Conservation (phyloP, 306 rosid genomes). For the Pyrus betulifolia region DNA sequence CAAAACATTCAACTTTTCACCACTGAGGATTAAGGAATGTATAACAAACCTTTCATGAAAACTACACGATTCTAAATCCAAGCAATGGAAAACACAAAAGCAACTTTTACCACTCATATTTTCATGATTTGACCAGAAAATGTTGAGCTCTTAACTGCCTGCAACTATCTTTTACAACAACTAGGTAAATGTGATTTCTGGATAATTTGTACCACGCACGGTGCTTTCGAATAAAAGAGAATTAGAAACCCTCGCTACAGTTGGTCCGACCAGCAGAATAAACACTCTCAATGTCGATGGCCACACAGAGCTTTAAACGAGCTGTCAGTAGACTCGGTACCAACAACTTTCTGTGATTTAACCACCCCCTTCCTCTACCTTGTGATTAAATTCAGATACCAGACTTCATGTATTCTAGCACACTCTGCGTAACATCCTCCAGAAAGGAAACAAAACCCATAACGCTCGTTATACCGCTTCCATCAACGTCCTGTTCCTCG, state of each 20-base stretch:
- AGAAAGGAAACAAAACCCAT: conserved; percentile 80
- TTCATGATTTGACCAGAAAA: not conserved
- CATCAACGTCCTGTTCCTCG: conserved; percentile 91
- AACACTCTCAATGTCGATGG: not conserved
- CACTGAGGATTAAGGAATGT: not conserved
- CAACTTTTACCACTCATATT: not conserved
- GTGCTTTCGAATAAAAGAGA: not conserved
- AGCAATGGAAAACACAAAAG: not conserved
- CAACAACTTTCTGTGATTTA: not conserved
- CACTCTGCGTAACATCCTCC: conserved; percentile 65
- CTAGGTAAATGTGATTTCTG: not conserved
- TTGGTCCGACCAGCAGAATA: not conserved
- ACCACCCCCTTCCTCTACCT: conserved; percentile 14
- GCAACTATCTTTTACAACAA: not conserved
- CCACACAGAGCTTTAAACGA: not conserved
- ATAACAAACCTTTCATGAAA: not conserved
- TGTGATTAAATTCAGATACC: conserved; percentile 13
- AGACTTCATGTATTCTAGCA: conserved; percentile 62
- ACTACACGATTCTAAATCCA: not conserved
- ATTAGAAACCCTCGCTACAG: too few relatives aligned
- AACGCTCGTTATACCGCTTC: conserved; percentile 77
- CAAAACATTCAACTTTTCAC: not conserved
- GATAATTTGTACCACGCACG: not conserved
- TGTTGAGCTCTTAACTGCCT: not conserved
- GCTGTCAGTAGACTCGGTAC: not conserved